Evolutionary conservation across 2,329 filamentous ascomycete genomes (phyloP), one percentile per base, ranked within the genome.

Genomic region (Ophiostoma sp.): DNA sequence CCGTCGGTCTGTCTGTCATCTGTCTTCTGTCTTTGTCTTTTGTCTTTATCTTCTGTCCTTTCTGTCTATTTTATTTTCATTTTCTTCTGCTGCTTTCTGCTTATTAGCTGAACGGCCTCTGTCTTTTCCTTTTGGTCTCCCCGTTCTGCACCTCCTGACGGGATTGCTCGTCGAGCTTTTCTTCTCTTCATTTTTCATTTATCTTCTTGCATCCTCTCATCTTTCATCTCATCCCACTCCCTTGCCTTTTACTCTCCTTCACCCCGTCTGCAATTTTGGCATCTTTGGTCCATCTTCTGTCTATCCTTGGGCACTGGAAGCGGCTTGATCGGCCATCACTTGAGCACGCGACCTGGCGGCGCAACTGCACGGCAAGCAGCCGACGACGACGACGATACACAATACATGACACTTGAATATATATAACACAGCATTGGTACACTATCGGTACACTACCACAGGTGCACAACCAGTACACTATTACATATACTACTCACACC

Each of bases 41-140:
- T 49, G 11, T 16, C 55, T 60, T 60, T 60, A 60, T 60, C 55
- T 60, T 11, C 55, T 16, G 55, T 38, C 58, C 14, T 18, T 62
- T 14, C 58, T 41, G 58, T 16, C 38, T 62, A 14, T 41, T n/a
- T 8, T 12, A 16, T 40, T 5, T n/a, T 38, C 27, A 38, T 3
- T 41, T 3, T 41, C 14, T 62, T 5, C 7, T 40, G 6, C 14
- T 62, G 36, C 9, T 62, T 49, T 49, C 45, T 49, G 5, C 41
- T 38, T 41, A 9, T 62, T 62, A 7, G 6, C 16, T 14, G 45
- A 44, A 27, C 27, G 27, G 27, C 27, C 27, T 27, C 27, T 27
- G 27, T 27, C 27, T 27, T 27, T 27, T 27, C 27, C 27, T 27
- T 27, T 27, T 27, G 27, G 27, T 27, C 27, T 27, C 27, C 27